Evolutionary conservation across 2,329 filamentous ascomycete species (phyloP).

Genomic region (Fusarium napiforme): DNA sequence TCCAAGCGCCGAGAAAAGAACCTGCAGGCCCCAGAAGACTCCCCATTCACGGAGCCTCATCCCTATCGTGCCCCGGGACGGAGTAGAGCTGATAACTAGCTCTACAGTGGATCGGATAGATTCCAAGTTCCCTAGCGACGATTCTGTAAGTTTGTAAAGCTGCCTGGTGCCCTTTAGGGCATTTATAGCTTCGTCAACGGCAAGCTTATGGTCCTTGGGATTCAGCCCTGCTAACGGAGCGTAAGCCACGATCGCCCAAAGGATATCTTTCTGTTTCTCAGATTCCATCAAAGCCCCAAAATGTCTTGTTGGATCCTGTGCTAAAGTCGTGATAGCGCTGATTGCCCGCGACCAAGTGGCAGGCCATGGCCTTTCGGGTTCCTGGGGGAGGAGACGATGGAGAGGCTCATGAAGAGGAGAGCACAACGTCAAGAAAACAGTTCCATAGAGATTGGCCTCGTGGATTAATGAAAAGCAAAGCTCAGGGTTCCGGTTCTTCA

Average conservation of each 20-base stretch:
- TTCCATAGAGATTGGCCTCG: not conserved
- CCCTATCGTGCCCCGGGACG: not conserved
- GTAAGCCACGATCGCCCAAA: not conserved
- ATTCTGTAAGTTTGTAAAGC: not conserved
- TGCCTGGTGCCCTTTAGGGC: not conserved
- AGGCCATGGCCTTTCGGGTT: not conserved
- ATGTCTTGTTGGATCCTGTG: not conserved
- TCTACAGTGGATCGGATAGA: not conserved
- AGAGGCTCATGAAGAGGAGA: not conserved
- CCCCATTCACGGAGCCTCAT: not conserved
- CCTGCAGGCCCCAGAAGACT: not conserved
- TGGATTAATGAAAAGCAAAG: not conserved
- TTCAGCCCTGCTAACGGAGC: not conserved
- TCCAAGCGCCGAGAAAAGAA: not conserved
- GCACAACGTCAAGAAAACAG: not conserved
- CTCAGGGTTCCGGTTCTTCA: not conserved
- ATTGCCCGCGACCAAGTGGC: not conserved
- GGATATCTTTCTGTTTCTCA: not conserved
- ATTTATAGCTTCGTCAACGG: not conserved
- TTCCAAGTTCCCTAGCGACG: not conserved
- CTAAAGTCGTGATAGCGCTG: not conserved
- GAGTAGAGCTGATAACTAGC: not conserved
- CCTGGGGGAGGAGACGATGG: not conserved
- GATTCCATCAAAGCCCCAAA: not conserved
- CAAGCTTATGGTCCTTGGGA: not conserved